Base-by-base conservation (phyloP, 2,329 filamentous ascomycete genomes). In the Talaromyces sp. region DNA sequence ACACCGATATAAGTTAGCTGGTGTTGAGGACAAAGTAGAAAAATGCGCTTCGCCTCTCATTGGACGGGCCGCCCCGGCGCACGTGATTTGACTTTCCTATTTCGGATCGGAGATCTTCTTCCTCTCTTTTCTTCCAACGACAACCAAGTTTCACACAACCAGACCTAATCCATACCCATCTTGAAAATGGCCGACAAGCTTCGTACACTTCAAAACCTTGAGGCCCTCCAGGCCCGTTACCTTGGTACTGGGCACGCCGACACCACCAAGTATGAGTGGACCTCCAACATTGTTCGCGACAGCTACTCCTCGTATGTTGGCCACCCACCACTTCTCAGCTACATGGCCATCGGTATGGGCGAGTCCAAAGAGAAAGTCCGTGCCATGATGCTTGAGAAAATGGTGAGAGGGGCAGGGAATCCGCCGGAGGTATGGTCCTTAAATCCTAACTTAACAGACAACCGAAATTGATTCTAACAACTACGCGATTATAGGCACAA, bases 211-310 rank as follows among this genome's bases (percentile, higher is more conserved):
- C 95, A 99, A 79, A 95, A 99, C 77, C 93, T 99, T 73, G 95
- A 99, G 79, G 89, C 92, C 66, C 90, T 98, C 18, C 95, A 99
- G 79, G 89, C 93, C 72, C 96, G 96, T 72, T 97, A 95, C 81
- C 85, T 99, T 71, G 95, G 95, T 68, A 98, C 95, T 4, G 95
- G 95, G 28, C 93, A 97, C 77, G 91, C 94, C 51, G 95, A 99
- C 80, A 98, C 94, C 14, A 96, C 92, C 30, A 96, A 92, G 76
- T 95, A 95, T 87, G 95, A 99, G 79, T 99, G 93, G 92, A 89
- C 89, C 57, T 93, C 90, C 63, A 99, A 98, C 80, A 94, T 98
- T 73, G 86, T 92, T 73, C 92, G 95, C 75, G 95, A 99, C 81
- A 96, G 89, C 27, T 93, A 94, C 74, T 87, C 92, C 23, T 92